A percentile compares a stretch with the other conserved stretches of the same genome.
phyloP scores from a whole-genome alignment of 2,329 filamentous ascomycete genomes.

The Cryphonectria naterciae region DNA sequence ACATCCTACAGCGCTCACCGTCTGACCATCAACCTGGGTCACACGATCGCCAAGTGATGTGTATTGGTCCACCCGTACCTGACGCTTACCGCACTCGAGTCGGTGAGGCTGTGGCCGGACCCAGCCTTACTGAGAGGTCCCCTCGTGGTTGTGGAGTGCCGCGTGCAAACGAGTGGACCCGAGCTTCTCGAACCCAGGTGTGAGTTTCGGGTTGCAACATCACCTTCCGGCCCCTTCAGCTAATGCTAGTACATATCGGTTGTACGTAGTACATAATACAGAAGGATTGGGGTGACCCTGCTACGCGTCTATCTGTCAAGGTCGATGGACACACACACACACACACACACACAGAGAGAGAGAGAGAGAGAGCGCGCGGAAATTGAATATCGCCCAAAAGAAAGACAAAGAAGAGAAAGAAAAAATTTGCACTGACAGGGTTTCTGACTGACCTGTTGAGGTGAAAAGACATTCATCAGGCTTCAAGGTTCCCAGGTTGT shows the following conservation, averaged over 20 bases:
- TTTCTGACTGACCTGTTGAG: background rate
- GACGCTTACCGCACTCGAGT: constrained; percentile 17
- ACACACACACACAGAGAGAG: no score
- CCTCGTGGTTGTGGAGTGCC: constrained; percentile 18
- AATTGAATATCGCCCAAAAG: background rate
- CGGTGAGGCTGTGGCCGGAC: constrained; percentile 18
- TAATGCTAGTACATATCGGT: background rate
- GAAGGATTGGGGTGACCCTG: background rate
- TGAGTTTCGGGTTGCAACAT: constrained; percentile 17
- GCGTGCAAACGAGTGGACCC: constrained; percentile 8
- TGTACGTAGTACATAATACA: background rate
- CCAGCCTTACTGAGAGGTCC: constrained; percentile 14
- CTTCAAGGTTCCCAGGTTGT: background rate
- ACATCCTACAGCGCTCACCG: background rate
- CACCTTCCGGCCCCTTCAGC: background rate
- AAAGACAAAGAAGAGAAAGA: no score
- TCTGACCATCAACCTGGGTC: constrained; percentile 17
- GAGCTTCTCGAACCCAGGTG: background rate
- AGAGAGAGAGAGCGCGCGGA: background rate
- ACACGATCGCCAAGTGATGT: constrained; percentile 19
- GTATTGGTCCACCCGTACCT: constrained; percentile 17
- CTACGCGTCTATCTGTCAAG: background rate
- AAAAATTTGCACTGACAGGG: background rate
- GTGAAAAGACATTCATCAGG: background rate
- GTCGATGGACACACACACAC: no score